Evolutionary conservation across 2,329 filamentous ascomycete genomes (phyloP), one percentile per base, ranked within the genome.

Genomic region (Aureobasidium sp.): DNA sequence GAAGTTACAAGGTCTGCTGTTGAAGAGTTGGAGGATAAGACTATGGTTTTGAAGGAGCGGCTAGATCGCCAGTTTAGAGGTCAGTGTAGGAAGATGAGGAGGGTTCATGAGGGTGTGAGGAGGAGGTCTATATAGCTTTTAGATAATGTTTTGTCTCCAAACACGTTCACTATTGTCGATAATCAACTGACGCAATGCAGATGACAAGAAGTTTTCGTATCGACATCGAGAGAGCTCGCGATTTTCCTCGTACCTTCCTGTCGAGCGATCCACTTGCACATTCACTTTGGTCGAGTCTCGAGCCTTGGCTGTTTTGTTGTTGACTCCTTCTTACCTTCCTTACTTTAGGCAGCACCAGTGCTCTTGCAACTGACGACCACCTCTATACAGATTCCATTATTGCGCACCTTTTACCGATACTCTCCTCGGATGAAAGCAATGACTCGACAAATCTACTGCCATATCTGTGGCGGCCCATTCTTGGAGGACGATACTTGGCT

Each of bases 81-180:
- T 12, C 42, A 47, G 2, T 58, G 40, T 15, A 58, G 42, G 22
- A 17, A 42, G 33, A 19, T 49, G 7, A 31, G 31, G 57, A 44
- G 14, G 47, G 57, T 40, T 14, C 44, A 59, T 2, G 6, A 47
- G 4, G 11, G 44, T 24, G 24, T 22, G 33, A 59, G 56, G 6
- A 59, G 31, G 56, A 59, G 33, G 44, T 58, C 54, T 37, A 58
- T 58, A 47, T 58, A 58, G 42, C 11, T 37, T 11, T 24, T 53
- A n/a, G 19, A 40, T 53, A 53, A 42, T 31, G 7, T 27, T 31
- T 14, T 7, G 9, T 15, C 17, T 11, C 9, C 31, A 17, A 17
- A 33, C 19, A 48, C 12, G 14, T 5, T 35, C 2, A 22, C n/a
- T 12, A 1, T 37, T 11, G 5, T 27, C n/a, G 37, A 35, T 2